A percentile compares a stretch with the other conserved stretches of the same genome.
Evolutionary conservation across 2,329 filamentous ascomycete genomes (phyloP).

Genomic region (Atkinsonella texensis): DNA sequence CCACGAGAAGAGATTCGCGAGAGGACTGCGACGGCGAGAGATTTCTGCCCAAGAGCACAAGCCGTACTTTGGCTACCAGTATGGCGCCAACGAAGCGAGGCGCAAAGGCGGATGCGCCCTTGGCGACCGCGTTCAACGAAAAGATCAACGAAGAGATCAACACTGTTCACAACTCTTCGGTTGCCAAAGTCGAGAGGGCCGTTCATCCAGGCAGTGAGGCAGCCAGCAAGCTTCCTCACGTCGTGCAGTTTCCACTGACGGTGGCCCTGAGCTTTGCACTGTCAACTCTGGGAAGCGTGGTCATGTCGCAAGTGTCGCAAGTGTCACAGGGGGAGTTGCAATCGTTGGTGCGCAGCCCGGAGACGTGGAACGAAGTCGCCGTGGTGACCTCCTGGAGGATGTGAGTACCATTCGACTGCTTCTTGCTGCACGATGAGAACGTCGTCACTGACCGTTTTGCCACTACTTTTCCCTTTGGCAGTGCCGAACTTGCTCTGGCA

Average conservation of each 20-base stretch:
- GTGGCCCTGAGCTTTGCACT: slow-evolving; percentile 46
- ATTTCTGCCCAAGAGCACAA: too few species aligned
- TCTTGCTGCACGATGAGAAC: neutral
- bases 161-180: slow-evolving; percentile 2
- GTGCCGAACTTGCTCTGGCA: slow-evolving; percentile 55
- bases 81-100: slow-evolving; percentile 15
- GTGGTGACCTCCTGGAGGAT: slow-evolving; percentile 41
- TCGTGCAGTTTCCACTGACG: slow-evolving; percentile 40
- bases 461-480: slow-evolving; percentile 20
- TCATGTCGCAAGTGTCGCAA: slow-evolving; percentile 46
- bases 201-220: neutral
- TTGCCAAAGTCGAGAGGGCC: slow-evolving; percentile 8
- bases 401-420: slow-evolving; percentile 27
- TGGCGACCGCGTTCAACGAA: slow-evolving; percentile 5
- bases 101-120: slow-evolving; percentile 8
- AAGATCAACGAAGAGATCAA: neutral
- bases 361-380: slow-evolving; percentile 49
- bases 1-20: neutral
- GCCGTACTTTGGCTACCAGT: neutral
- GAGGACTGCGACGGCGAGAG: neutral
- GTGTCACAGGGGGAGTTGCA: slow-evolving; percentile 55
- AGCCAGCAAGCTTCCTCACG: slow-evolving; percentile 25
- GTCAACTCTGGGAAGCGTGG: slow-evolving; percentile 51
- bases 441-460: slow-evolving; percentile 3
- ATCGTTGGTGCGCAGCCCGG: slow-evolving; percentile 49